These are phyloP conservation scores for Cryphonectria radicalis DNA, from an alignment of 2,329 filamentous ascomycete genomes.

Conservation along the genomic window DNA sequence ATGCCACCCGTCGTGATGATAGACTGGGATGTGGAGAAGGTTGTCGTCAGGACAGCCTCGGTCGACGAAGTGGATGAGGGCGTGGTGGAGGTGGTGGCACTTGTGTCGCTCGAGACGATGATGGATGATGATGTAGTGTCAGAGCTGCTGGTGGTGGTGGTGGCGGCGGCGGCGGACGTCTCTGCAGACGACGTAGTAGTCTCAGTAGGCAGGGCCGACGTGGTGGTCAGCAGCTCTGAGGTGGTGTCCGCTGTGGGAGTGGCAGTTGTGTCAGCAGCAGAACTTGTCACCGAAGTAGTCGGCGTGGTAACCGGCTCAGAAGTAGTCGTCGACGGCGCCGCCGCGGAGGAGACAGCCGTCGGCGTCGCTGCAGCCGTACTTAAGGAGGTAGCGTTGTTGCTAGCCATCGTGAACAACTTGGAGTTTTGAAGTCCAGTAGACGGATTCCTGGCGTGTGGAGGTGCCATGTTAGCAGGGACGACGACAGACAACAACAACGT, in stretches of 20 bases:
- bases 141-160: conserved; percentile 2
- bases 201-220: conserved; percentile 9
- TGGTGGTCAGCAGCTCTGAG: conserved; percentile 2
- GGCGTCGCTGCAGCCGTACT: conserved; percentile 26
- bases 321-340: conserved; percentile 22
- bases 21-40: conserved; percentile 15
- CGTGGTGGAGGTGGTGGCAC: conserved; percentile 10
- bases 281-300: conserved; percentile 25
- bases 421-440: conserved; percentile 18
- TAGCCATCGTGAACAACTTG: conserved; percentile 27
- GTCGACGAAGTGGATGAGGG: conserved; percentile 10
- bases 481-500: conserved; percentile 5
- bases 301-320: conserved; percentile 21
- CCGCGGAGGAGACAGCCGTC: conserved; percentile 20
- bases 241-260: conserved; percentile 24
- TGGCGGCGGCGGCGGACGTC: not conserved
- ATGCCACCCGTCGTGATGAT: conserved; percentile 18
- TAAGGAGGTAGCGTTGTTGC: conserved; percentile 26
- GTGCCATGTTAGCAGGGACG: conserved; percentile 29
- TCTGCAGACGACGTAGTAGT: conserved; percentile 4
- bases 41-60: conserved; percentile 13
- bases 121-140: conserved; percentile 9
- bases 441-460: conserved; percentile 20
- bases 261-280: conserved; percentile 28
- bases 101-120: not conserved